Conservation (phyloP, 352 stramenopile species). For the Aphanomyces euteiches region DNA sequence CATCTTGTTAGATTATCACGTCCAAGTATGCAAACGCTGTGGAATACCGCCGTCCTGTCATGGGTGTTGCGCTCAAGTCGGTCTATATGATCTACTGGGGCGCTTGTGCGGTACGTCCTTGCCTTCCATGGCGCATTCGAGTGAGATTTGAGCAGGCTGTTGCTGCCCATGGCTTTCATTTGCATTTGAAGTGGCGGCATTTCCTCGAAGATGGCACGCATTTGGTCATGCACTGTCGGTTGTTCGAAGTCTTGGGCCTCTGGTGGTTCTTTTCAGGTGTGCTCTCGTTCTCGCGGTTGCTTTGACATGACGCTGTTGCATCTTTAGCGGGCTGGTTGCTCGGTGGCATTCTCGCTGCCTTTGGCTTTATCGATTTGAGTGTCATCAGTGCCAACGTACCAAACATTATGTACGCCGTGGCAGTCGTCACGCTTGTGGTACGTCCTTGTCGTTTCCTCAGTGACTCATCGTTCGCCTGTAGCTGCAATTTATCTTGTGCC, state of each 20-base stretch:
- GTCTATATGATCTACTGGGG: constrained; percentile 68
- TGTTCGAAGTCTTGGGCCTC: constrained; percentile 57
- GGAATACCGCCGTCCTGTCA: constrained; percentile 43
- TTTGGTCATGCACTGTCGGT: constrained; percentile 63
- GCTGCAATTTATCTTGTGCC: constrained; percentile 22
- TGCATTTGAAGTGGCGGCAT: constrained; percentile 55
- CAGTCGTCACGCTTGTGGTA: constrained; percentile 10
- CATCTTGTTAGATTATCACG: constrained; percentile 42
- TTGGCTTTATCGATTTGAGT: constrained; percentile 57
- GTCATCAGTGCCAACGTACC: constrained; percentile 38
- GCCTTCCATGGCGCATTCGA: background rate
- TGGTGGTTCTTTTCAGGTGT: constrained; percentile 40
- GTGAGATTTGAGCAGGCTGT: constrained; percentile 31
- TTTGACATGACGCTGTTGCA: background rate
- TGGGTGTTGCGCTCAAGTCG: constrained; percentile 43
- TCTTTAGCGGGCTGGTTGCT: constrained; percentile 22
- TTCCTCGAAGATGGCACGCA: constrained; percentile 58
- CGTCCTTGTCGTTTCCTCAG: background rate
- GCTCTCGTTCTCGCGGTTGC: background rate
- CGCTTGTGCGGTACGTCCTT: constrained; percentile 35
- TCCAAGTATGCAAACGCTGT: constrained; percentile 44
- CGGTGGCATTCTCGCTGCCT: constrained; percentile 48
- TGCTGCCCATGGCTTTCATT: constrained; percentile 63
- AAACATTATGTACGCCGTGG: constrained; percentile 26
- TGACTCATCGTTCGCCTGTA: constrained; percentile 1